A percentile compares a stretch with the other conserved stretches of the same genome.
phyloP scores from a whole-genome alignment of 495 filamentous ascomycete genomes.

The Podospora tetraspora region DNA sequence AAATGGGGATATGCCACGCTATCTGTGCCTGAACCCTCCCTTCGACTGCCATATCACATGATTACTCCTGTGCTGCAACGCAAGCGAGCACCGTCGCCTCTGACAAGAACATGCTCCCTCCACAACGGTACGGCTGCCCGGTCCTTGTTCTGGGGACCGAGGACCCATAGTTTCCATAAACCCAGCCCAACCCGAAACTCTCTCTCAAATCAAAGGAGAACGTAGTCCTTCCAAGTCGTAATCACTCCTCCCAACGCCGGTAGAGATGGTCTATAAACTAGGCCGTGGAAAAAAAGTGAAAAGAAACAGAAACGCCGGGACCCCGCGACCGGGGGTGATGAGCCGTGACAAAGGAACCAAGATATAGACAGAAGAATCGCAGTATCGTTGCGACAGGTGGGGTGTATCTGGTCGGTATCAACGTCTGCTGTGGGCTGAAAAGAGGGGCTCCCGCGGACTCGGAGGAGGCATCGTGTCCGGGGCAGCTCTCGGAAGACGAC shows the following conservation, averaged over 20 bases:
- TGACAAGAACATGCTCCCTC: neutral
- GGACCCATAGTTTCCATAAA: neutral
- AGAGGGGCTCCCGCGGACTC: neutral
- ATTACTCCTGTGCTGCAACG: neutral
- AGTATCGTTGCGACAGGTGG: neutral
- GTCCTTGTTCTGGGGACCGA: constrained; percentile 3
- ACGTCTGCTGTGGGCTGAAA: neutral
- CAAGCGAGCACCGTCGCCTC: neutral
- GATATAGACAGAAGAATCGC: constrained; percentile 7
- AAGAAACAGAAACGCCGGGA: constrained; percentile 7
- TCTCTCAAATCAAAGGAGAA: neutral
- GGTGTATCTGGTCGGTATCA: neutral
- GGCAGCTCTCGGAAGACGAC: neutral
- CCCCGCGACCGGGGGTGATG: neutral
- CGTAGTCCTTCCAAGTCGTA: neutral
- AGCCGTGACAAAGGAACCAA: neutral
- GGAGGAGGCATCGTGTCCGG: neutral
- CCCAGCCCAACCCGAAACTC: neutral
- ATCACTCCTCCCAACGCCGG: constrained; percentile 8
- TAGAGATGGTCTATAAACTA: constrained; percentile 7
- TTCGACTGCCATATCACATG: neutral
- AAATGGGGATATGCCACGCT: neutral
- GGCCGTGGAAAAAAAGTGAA: neutral
- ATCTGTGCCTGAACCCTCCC: neutral
- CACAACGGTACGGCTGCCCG: neutral